These are phyloP conservation scores for Gracilaria domingensis DNA, from an alignment of 23 red algal genomes.

Conservation along the genomic window DNA sequence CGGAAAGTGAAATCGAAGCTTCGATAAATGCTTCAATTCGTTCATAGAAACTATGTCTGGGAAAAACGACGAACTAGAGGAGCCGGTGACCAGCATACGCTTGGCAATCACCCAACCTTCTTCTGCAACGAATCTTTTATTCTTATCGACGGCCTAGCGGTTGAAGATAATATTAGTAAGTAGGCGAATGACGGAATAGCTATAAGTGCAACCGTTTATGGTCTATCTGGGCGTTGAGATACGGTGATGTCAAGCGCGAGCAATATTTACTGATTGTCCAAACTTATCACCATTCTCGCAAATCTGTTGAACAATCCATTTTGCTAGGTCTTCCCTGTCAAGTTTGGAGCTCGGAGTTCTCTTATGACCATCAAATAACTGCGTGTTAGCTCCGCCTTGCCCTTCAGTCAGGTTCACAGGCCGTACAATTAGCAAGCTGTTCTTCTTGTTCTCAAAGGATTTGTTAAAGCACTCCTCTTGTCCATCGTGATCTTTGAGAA, in stretches of 20 bases:
- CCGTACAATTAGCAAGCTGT: conserved; percentile 45
- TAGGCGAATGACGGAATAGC: too few relatives aligned
- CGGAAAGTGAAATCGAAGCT: too few relatives aligned
- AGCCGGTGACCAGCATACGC: too few relatives aligned
- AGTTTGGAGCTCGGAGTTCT: conserved; percentile 14
- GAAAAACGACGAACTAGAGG: too few relatives aligned
- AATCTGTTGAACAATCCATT: conserved; percentile 37
- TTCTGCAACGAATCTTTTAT: too few relatives aligned
- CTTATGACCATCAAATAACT: conserved; percentile 28
- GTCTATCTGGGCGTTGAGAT: not conserved
- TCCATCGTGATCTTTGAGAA: conserved; percentile 43
- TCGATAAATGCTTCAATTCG: too few relatives aligned
- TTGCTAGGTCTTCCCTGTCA: conserved; percentile 39
- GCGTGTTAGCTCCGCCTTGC: not conserved
- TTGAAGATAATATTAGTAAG: too few relatives aligned
- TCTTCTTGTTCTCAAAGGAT: conserved; percentile 9
- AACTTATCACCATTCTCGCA: not conserved
- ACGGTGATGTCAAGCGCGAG: not conserved
- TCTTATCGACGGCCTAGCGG: too few relatives aligned
- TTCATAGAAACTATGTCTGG: too few relatives aligned
- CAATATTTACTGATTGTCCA: not conserved
- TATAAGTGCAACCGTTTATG: not conserved
- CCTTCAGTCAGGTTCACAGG: conserved; percentile 51
- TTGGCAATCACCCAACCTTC: too few relatives aligned
- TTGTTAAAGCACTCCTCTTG: conserved; percentile 41